Conservation (phyloP, 148 eudicot species). For the Silene uniflora region DNA sequence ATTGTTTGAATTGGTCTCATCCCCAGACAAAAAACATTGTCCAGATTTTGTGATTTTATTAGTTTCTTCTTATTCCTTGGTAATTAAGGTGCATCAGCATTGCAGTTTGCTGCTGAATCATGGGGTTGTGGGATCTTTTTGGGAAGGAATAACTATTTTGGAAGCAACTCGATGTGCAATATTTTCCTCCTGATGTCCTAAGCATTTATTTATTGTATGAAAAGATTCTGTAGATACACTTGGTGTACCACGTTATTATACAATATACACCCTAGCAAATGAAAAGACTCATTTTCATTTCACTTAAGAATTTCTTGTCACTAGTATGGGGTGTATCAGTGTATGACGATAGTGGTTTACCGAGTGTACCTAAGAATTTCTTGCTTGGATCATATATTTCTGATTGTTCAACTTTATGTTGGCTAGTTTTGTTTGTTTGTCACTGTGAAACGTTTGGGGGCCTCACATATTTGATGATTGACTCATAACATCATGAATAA, state of each 20-base stretch:
- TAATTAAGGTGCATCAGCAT: not conserved
- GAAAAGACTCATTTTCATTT: too few relatives aligned
- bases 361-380: not conserved
- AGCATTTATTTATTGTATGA: too few relatives aligned
- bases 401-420: not conserved
- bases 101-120: not conserved
- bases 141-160: not conserved
- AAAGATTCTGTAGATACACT: too few relatives aligned
- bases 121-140: not conserved
- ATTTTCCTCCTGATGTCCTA: not conserved
- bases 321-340: not conserved
- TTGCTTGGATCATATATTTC: not conserved
- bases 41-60: not conserved
- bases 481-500: not conserved
- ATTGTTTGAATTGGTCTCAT: not conserved
- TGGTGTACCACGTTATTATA: too few relatives aligned
- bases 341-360: not conserved
- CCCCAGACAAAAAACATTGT: not conserved
- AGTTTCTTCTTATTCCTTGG: not conserved
- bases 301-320: not conserved
- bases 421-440: not conserved
- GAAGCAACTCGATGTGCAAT: not conserved
- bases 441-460: not conserved
- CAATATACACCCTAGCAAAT: not conserved
- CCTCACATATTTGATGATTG: constrained; percentile 1